phyloP scores from a whole-genome alignment of 139 green algal genomes.

The Deuterostichococcus epilithicus region DNA sequence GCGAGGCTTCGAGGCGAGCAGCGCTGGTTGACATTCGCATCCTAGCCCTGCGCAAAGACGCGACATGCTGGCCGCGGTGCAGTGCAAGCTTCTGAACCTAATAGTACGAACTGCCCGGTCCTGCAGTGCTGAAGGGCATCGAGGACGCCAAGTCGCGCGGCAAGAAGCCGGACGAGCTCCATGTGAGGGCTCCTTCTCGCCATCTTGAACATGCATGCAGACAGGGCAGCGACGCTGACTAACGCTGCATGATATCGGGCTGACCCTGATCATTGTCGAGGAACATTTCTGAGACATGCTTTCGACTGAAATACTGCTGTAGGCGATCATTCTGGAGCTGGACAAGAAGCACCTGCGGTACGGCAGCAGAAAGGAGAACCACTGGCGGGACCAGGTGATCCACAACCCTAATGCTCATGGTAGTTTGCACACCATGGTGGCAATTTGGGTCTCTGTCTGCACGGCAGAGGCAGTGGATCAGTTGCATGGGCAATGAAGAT shows the following conservation, averaged over 20 bases:
- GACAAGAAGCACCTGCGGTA: conserved; percentile 39
- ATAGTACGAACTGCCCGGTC: background rate
- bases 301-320: background rate
- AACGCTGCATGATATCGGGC: too few species aligned
- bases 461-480: too few species aligned
- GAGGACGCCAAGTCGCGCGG: conserved; percentile 71
- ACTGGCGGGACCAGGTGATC: background rate
- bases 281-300: too few species aligned
- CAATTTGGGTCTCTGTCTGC: too few species aligned
- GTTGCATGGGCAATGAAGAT: too few species aligned
- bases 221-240: too few species aligned
- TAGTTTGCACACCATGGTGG: too few species aligned
- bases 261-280: too few species aligned
- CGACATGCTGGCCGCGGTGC: too few species aligned
- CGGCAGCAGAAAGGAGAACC: background rate
- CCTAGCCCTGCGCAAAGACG: background rate
- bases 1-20: conserved; percentile 75
- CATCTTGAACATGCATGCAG: too few species aligned
- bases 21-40: background rate
- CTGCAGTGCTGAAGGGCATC: conserved; percentile 83
- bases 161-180: conserved; percentile 50
- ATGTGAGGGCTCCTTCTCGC: conserved; percentile 11
- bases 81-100: background rate
- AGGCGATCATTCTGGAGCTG: conserved; percentile 23
- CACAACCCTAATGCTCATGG: too few species aligned